phyloP scores from a whole-genome alignment of 2,329 filamentous ascomycete species.

The Fusarium chuoi region DNA sequence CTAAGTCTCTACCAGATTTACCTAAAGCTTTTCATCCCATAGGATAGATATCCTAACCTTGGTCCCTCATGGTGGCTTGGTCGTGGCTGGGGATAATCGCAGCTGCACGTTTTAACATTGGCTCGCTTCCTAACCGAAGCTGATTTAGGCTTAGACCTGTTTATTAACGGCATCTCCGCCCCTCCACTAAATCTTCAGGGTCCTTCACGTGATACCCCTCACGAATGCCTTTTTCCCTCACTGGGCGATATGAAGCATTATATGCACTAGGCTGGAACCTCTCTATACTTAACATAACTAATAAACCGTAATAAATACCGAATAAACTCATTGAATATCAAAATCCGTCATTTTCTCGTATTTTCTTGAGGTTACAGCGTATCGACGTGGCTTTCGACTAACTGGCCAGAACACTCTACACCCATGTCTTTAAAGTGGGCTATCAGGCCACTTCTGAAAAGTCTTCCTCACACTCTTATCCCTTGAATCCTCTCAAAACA shows the following conservation, averaged over 20 bases:
- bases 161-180: neutral
- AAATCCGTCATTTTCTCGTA: neutral
- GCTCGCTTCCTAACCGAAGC: neutral
- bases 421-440: constrained; percentile 43
- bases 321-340: fast-evolving
- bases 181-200: neutral
- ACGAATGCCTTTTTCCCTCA: neutral
- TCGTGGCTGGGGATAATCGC: fast-evolving
- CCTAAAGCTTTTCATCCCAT: too few relatives aligned
- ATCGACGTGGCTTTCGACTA: constrained; percentile 2
- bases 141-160: neutral
- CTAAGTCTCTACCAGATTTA: too few relatives aligned
- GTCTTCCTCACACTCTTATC: constrained; percentile 30
- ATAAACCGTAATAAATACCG: fast-evolving
- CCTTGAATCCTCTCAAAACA: neutral
- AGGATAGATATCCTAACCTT: too few relatives aligned
- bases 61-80: neutral
- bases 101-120: neutral
- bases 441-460: constrained; percentile 44
- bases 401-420: constrained; percentile 19
- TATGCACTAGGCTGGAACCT: neutral
- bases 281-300: fast-evolving
- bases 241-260: fast-evolving
- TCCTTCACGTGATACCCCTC: constrained; percentile 19
- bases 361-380: neutral